phyloP scores from a whole-genome alignment of 2,329 filamentous ascomycete genomes.

The Penicillium janthinellum region DNA sequence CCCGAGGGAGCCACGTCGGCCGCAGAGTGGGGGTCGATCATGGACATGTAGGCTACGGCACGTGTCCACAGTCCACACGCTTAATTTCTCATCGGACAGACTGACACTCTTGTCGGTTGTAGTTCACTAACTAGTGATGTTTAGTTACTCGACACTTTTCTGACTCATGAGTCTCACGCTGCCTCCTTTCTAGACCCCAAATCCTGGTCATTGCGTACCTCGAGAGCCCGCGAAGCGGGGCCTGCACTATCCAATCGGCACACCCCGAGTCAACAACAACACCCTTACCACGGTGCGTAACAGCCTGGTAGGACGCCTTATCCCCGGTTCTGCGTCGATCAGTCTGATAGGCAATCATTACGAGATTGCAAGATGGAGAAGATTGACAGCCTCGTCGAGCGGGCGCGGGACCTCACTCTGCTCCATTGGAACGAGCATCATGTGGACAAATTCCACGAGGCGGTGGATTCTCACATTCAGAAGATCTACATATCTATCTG shows the following conservation, averaged over 20 bases:
- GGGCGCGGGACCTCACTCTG: conserved; percentile 21
- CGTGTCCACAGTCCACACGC: conserved; percentile 11
- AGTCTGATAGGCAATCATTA: background rate
- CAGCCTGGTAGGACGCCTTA: background rate
- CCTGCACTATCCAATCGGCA: background rate
- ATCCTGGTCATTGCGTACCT: background rate
- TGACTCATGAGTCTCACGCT: background rate
- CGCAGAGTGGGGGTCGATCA: conserved; percentile 16
- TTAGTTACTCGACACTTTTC: background rate
- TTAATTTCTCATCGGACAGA: background rate
- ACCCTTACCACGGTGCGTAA: background rate
- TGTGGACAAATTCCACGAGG: conserved; percentile 32
- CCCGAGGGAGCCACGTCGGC: conserved; percentile 12
- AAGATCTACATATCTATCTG: conserved; percentile 37
- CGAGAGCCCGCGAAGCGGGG: background rate
- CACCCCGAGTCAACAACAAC: background rate
- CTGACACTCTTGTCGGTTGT: too few relatives aligned
- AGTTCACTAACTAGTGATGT: background rate
- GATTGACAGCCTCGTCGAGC: conserved; percentile 23
- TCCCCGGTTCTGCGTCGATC: background rate
- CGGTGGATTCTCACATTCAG: conserved; percentile 37
- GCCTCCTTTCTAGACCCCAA: background rate
- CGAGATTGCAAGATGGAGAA: conserved; percentile 18
- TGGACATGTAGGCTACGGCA: conserved; percentile 2
- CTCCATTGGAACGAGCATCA: conserved; percentile 5